phyloP scores from a whole-genome alignment of 192 early-diverging fungal genomes.

The Obelidium mucronatum region DNA sequence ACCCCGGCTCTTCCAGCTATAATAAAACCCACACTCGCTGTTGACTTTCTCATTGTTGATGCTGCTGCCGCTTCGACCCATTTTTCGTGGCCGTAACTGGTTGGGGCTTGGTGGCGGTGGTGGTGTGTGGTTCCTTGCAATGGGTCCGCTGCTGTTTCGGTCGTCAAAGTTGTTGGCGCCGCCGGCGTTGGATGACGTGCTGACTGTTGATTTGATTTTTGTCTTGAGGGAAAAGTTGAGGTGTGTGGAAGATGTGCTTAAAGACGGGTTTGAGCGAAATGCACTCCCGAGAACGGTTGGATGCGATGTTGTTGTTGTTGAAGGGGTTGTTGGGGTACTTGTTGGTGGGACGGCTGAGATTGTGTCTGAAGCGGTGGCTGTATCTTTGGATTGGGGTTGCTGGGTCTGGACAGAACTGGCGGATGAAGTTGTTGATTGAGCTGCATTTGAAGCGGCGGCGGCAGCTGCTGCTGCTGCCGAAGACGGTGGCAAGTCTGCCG shows the following conservation, averaged over 20 bases:
- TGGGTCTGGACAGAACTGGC: neutral
- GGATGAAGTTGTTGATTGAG: neutral
- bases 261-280: slow-evolving; percentile 14
- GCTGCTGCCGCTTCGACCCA: slow-evolving; percentile 5
- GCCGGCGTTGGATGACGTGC: neutral
- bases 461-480: neutral
- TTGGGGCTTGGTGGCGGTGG: slow-evolving; percentile 18
- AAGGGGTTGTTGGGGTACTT: neutral
- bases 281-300: slow-evolving; percentile 26
- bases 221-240: slow-evolving; percentile 24
- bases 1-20: slow-evolving; percentile 8
- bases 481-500: neutral
- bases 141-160: too few relatives aligned
- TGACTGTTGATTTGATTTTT: slow-evolving; percentile 32
- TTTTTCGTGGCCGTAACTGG: slow-evolving; percentile 4
- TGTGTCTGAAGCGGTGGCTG: neutral
- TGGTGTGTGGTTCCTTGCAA: too few relatives aligned
- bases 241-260: slow-evolving; percentile 4
- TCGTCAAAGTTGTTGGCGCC: neutral
- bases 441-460: neutral
- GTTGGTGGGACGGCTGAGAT: neutral
- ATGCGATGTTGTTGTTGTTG: neutral
- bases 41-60: neutral
- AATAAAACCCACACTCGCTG: slow-evolving; percentile 13
- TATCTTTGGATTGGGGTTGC: neutral